phyloP scores from a whole-genome alignment of 441 rosid genomes.

The Erodium trifolium region DNA sequence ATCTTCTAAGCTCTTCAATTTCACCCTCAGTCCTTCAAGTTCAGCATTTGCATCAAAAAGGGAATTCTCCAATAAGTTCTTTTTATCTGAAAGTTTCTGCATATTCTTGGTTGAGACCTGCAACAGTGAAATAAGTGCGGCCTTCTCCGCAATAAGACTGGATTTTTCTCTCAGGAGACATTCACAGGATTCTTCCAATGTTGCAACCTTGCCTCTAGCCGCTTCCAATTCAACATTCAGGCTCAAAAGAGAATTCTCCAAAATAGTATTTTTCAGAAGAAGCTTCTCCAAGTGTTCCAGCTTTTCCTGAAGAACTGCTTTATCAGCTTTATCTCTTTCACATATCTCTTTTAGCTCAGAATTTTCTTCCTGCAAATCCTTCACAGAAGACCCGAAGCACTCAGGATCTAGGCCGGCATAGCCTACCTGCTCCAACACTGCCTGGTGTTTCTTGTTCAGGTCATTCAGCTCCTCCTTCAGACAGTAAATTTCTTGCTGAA shows the following conservation, averaged over 20 bases:
- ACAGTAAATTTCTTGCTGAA: conserved; percentile 93
- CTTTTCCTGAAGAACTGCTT: conserved; percentile 44
- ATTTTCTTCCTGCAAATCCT: conserved; percentile 57
- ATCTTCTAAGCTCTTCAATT: conserved; percentile 49
- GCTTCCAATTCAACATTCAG: conserved; percentile 71
- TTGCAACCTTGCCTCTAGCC: conserved; percentile 50
- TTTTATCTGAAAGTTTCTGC: conserved; percentile 57
- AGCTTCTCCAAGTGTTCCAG: conserved; percentile 68
- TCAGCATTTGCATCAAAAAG: conserved; percentile 61
- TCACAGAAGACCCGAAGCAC: conserved; percentile 50
- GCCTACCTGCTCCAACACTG: conserved; percentile 58
- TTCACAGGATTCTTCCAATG: conserved; percentile 54
- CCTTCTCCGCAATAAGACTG: conserved; percentile 53
- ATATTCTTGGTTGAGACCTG: conserved; percentile 42
- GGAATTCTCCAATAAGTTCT: conserved; percentile 54
- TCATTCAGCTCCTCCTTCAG: conserved; percentile 80
- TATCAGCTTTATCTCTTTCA: conserved; percentile 49
- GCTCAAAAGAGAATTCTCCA: conserved; percentile 79
- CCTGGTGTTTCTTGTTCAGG: conserved; percentile 50
- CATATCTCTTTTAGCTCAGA: conserved; percentile 38
- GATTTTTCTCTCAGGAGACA: conserved; percentile 53
- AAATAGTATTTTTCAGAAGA: conserved; percentile 49
- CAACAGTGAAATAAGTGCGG: conserved; percentile 41
- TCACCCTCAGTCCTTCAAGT: conserved; percentile 49
- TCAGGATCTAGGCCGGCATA: conserved; percentile 54